Base-by-base conservation (phyloP, 176 grass and related monocot genomes). In the Rhynchospora breviuscula region DNA sequence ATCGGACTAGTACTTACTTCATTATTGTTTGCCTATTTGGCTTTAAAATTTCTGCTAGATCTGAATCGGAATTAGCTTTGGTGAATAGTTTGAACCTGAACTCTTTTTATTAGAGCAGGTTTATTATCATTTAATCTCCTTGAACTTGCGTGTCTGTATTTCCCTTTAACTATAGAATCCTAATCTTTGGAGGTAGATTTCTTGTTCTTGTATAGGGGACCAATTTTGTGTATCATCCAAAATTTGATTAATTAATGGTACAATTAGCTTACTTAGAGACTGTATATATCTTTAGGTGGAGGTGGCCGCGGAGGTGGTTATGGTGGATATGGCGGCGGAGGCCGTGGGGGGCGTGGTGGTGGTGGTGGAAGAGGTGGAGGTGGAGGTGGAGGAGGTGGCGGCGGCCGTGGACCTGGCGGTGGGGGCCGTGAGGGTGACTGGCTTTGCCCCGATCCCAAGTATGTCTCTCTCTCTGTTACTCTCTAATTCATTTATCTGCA, bases 381-480 rank as follows among this genome's bases (percentile, higher is more conserved):
- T 0, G 13, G 79, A 2, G 59, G 19, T 31, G 19, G 78, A 0
- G 58, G 58, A 2, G n/a, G 59, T 1, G 79, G 79, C 0, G 59
- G 59, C n/a, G 79, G 79, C 7, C 58, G 60, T 25, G 80, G 61
- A 8, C 52, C 54, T 52, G 80, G 25, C 25, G 66, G 62, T 66
- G 62, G 45, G 2, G 60, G 80, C 62, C 58, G 80, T 51, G 80
- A 82, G 52, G 80, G 80, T 9, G 80, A 82, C 61, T 85, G 83
- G 83, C 58, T 56, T 63, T 77, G 59, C 45, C 72, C 72, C 13
- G 83, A 75, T 51, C 72, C 83, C 23, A 85, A 63, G 71, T 85
- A 40, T 56, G 11, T 78, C 68, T 85, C 59, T 85, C 59, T 67
- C 72, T 61, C 79, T 8, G 21, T 21, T 45, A 40, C 13, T 65